These are phyloP conservation scores for Pseudotsuga menziesii DNA, from an alignment of 75 land plant genomes.

Conservation along the genomic window DNA sequence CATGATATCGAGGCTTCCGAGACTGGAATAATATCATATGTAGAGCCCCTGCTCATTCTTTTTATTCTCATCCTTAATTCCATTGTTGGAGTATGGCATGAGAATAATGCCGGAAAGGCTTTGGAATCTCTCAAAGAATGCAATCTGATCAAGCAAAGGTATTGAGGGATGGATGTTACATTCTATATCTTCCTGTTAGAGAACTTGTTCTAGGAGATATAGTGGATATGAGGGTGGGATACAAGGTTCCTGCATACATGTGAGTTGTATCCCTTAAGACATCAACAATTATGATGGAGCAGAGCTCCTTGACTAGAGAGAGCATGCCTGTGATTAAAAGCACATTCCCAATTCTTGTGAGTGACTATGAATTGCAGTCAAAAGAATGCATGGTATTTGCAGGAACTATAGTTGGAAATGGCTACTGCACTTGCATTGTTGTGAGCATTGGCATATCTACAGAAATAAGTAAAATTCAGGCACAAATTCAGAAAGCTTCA, in stretches of 20 bases:
- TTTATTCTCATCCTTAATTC: slow-evolving; percentile 72
- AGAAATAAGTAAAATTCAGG: slow-evolving; percentile 81
- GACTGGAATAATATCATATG: slow-evolving; percentile 53
- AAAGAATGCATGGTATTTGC: slow-evolving; percentile 89
- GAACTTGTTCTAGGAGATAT: slow-evolving; percentile 93
- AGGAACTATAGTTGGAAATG: slow-evolving; percentile 82
- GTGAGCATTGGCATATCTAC: slow-evolving; percentile 72
- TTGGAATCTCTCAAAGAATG: slow-evolving; percentile 82
- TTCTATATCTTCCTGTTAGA: slow-evolving; percentile 61
- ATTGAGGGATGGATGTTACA: slow-evolving; percentile 44
- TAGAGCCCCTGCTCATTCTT: slow-evolving; percentile 76
- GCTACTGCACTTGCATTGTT: slow-evolving; percentile 64
- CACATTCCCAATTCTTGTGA: slow-evolving; percentile 21
- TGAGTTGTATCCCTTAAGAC: slow-evolving; percentile 53
- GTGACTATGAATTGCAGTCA: slow-evolving; percentile 70
- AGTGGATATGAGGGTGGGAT: slow-evolving; percentile 77
- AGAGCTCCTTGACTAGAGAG: slow-evolving; percentile 86
- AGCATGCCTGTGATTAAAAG: slow-evolving; percentile 64
- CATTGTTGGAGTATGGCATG: slow-evolving; percentile 90
- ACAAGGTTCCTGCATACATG: slow-evolving; percentile 88
- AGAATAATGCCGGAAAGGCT: slow-evolving; percentile 84
- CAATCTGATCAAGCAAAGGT: slow-evolving; percentile 70
- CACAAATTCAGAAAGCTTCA: slow-evolving; percentile 81
- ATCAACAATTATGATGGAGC: slow-evolving; percentile 68
- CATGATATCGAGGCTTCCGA: slow-evolving; percentile 43